These are phyloP conservation scores for Retiboletus flavoniger DNA, from an alignment of 1,284 basidiomycete genomes.

Conservation along the genomic window DNA sequence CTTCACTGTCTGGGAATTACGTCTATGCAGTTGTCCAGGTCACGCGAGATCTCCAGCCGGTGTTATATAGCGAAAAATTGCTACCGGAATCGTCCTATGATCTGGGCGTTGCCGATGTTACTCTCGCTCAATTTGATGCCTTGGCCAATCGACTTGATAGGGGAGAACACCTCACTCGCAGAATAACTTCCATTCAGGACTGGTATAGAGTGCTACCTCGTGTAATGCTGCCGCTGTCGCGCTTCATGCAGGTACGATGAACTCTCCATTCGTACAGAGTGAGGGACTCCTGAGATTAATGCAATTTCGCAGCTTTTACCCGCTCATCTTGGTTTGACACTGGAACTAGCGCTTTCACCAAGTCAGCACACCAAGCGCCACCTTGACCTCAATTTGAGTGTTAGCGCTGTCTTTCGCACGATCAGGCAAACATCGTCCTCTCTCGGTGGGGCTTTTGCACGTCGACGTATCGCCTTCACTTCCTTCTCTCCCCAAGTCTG, in stretches of 20 bases:
- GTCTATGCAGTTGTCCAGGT: conserved; percentile 88
- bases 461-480: conserved; percentile 80
- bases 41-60: conserved; percentile 86
- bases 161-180: conserved; percentile 32
- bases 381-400: conserved; percentile 75
- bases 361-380: conserved; percentile 48
- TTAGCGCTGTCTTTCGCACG: conserved; percentile 78
- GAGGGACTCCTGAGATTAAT: conserved; percentile 15
- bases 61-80: conserved; percentile 71
- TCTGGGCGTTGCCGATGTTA: conserved; percentile 82
- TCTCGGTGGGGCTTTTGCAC: conserved; percentile 47
- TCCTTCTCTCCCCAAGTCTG: conserved; percentile 89
- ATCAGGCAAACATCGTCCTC: conserved; percentile 70
- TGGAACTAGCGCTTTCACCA: conserved; percentile 68
- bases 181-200: conserved; percentile 42
- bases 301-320: conserved; percentile 61
- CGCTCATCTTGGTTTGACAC: conserved; percentile 67
- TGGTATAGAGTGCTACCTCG: conserved; percentile 57
- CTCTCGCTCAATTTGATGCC: conserved; percentile 72
- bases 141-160: conserved; percentile 59
- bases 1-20: conserved; percentile 87
- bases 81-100: conserved; percentile 78
- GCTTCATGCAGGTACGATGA: conserved; percentile 64
- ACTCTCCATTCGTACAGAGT: conserved; percentile 6
- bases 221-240: conserved; percentile 69